These are phyloP conservation scores for Pythium apleroticum DNA, from an alignment of 352 stramenopile species.

Conservation along the genomic window DNA sequence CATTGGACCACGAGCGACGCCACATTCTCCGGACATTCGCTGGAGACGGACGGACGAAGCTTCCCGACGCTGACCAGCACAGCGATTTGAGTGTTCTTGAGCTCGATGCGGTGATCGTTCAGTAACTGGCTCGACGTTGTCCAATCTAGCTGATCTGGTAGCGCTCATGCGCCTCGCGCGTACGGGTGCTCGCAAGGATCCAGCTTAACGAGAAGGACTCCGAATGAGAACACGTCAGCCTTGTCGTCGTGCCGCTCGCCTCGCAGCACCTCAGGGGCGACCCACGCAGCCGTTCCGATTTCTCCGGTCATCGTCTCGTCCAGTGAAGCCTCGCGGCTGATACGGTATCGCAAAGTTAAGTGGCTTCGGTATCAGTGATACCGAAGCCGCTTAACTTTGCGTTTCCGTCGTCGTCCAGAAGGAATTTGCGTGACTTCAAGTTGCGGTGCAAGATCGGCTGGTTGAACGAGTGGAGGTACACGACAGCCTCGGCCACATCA, in stretches of 20 bases:
- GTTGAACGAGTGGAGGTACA: conserved; percentile 29
- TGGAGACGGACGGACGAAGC: background rate
- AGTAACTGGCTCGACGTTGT: too few relatives aligned
- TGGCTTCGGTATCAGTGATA: conserved; percentile 22
- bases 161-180: background rate
- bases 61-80: background rate
- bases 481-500: conserved; percentile 24
- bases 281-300: conserved; percentile 31
- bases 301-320: conserved; percentile 31
- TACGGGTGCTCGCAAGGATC: conserved; percentile 26
- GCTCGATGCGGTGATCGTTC: background rate
- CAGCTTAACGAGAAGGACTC: conserved; percentile 28
- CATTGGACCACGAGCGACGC: background rate
- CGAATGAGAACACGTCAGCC: conserved; percentile 35
- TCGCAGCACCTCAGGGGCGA: conserved; percentile 30
- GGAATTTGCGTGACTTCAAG: conserved; percentile 27
- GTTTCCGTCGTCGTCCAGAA: conserved; percentile 11
- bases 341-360: conserved; percentile 22
- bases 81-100: background rate
- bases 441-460: conserved; percentile 30
- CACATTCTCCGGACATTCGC: background rate
- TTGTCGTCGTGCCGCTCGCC: conserved; percentile 33
- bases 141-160: too few relatives aligned
- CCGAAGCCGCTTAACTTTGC: conserved; percentile 27
- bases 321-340: conserved; percentile 17